Evolutionary conservation across 352 stramenopile species (phyloP).

Genomic region (Phytophthora aleatoria): DNA sequence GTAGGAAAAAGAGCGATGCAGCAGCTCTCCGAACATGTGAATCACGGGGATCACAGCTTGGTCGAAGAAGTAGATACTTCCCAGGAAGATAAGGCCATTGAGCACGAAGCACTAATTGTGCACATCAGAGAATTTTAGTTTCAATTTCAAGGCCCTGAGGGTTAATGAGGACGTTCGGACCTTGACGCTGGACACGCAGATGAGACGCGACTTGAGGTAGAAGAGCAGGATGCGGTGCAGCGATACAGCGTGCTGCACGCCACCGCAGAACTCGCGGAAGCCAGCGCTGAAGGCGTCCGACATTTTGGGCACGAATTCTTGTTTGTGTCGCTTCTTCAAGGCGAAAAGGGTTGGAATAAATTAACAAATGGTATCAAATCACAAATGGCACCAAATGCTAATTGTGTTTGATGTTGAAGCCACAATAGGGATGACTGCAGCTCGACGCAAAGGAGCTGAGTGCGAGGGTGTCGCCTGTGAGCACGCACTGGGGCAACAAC

Average conservation of each 20-base stretch:
- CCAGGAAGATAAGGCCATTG: slow-evolving; percentile 90
- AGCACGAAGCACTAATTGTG: slow-evolving; percentile 76
- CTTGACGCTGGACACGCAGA: slow-evolving; percentile 87
- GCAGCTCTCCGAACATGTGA: slow-evolving; percentile 84
- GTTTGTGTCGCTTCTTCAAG: slow-evolving; percentile 10
- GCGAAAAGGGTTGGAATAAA: background rate
- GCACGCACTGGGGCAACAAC: slow-evolving; percentile 62
- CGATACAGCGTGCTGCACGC: slow-evolving; percentile 87
- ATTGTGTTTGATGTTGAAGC: slow-evolving; percentile 8
- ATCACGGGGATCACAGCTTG: slow-evolving; percentile 85
- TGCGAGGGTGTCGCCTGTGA: slow-evolving; percentile 72
- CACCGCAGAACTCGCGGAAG: slow-evolving; percentile 85
- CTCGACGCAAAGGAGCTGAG: slow-evolving; percentile 43
- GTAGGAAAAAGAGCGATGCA: slow-evolving; percentile 72
- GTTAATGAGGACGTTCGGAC: slow-evolving; percentile 21
- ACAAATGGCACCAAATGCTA: background rate
- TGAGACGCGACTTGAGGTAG: slow-evolving; percentile 85
- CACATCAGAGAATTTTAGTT: slow-evolving; percentile 3
- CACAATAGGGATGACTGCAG: slow-evolving; percentile 29
- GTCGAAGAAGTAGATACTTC: slow-evolving; percentile 91
- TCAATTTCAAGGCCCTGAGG: background rate
- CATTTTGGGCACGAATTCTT: slow-evolving; percentile 21
- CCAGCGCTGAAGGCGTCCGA: slow-evolving; percentile 58
- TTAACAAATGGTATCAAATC: slow-evolving; percentile 4
- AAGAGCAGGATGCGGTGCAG: slow-evolving; percentile 87